These are phyloP conservation scores for Schizosaccharomyces cryophilus DNA, from an alignment of 805 yeast species.

Conservation along the genomic window DNA sequence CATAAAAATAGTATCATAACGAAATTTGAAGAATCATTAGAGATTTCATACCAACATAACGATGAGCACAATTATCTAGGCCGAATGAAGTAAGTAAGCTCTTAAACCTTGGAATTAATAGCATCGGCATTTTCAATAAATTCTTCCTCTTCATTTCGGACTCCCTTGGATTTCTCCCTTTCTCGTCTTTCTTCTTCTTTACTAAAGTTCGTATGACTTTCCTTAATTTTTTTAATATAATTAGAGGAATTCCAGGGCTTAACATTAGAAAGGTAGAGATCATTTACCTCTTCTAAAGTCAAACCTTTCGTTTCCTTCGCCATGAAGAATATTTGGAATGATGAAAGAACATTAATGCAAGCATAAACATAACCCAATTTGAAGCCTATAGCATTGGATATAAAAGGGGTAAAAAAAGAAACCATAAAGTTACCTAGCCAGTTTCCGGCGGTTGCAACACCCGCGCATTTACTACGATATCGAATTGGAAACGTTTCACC, in stretches of 20 bases:
- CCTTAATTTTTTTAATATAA: neutral
- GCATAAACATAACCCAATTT: conserved; percentile 36
- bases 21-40: no score
- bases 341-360: conserved; percentile 26
- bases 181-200: neutral
- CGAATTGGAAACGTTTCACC: conserved; percentile 26
- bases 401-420: conserved; percentile 46
- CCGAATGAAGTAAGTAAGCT: no score
- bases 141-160: conserved; percentile 1
- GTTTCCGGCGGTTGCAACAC: conserved; percentile 20
- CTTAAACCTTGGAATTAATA: no score
- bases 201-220: neutral
- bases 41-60: no score
- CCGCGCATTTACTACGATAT: conserved; percentile 14
- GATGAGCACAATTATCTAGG: neutral
- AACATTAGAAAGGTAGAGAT: conserved; percentile 15
- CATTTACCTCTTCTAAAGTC: conserved; percentile 36
- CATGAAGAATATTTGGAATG: conserved; percentile 32
- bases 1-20: no score
- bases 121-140: conserved; percentile 12
- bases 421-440: conserved; percentile 26
- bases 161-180: neutral
- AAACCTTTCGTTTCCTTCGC: conserved; percentile 38
- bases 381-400: conserved; percentile 37
- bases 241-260: conserved; percentile 3